Base-by-base conservation (phyloP, 1,139 yeast genomes). In the Kodamaea ohmeri region DNA sequence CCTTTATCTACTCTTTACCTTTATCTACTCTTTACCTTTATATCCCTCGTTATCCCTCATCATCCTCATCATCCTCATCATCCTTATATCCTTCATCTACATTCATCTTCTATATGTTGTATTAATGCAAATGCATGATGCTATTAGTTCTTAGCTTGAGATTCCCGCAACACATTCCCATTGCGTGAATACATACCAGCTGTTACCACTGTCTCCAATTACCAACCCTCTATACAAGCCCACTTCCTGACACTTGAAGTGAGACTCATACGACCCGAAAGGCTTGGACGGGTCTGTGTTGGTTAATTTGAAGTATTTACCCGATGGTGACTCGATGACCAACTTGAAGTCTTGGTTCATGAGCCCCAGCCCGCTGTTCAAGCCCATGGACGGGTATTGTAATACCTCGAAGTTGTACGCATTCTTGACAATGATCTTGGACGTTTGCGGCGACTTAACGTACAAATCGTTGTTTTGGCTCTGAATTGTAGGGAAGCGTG, bases 131-230 rank as follows among this genome's bases (percentile, higher is more conserved):
- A 20, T 20, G 22, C 22, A 20, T 20, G 9, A 20, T 20, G 22
- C 22, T 20, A 20, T 20, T 20, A 20, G 9, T 20, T n/a, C n/a
- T n/a, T n/a, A n/a, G n/a, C n/a, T n/a, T n/a, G n/a, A n/a, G n/a
- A 6, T 27, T 3, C 30, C 30, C 12, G 31, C 36, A 15, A 34
- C 36, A 32, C 41, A 38, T 14, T 72, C 72, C 98, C 98, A 92
- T 60, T 88, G 96, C 8, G 95, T 90, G 62, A 87, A 88, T 5
- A 86, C 89, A 52, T 89, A 84, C 90, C 96, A 87, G 40, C 92
- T 83, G 44, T 76, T 74, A 3, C 89, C 89, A 35, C 82, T 76
- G 50, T 87, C 94, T 6, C 90, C 83, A 35, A 85, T 76, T 0
- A 87, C 88, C 37, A 90, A 71, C 1, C 92, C 94, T 38, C 90